A percentile compares a stretch with the other conserved stretches of the same genome.
Conservation (phyloP, 2,329 filamentous ascomycete species). For the Grosmannia clavigera region DNA sequence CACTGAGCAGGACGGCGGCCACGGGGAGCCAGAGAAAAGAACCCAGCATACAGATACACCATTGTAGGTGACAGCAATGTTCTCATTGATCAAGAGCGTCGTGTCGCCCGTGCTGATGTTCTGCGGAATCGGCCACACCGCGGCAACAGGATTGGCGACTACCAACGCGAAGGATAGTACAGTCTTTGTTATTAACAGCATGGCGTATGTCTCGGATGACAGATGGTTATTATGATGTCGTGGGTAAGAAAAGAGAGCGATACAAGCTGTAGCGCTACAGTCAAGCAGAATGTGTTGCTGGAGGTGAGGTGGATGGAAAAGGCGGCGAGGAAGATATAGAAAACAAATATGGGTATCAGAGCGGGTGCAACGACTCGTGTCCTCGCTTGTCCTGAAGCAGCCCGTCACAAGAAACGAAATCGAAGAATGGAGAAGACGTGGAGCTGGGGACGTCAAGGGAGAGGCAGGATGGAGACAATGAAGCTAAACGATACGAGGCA, state of each 20-base stretch:
- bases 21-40: slow-evolving; percentile 10
- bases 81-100: slow-evolving; percentile 39
- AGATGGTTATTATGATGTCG: no score
- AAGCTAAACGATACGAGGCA: no score
- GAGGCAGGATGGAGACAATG: no score
- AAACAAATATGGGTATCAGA: neutral
- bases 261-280: neutral
- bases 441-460: no score
- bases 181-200: slow-evolving; percentile 15
- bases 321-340: neutral
- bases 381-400: neutral
- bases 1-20: slow-evolving; percentile 4
- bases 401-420: neutral
- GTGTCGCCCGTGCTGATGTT: slow-evolving; percentile 37
- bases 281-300: no score
- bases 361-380: neutral
- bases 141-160: slow-evolving; percentile 29
- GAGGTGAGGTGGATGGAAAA: neutral
- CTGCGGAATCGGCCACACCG: slow-evolving; percentile 46
- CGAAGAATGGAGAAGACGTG: no score
- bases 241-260: neutral
- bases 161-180: slow-evolving; percentile 27
- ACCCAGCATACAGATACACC: slow-evolving; percentile 39
- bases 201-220: slow-evolving; percentile 4
- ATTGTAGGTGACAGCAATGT: slow-evolving; percentile 45